A percentile compares a stretch with the other conserved stretches of the same genome.
Evolutionary conservation across 805 yeast species (phyloP).

Genomic region (Saccharomycopsis synnaedendra): DNA sequence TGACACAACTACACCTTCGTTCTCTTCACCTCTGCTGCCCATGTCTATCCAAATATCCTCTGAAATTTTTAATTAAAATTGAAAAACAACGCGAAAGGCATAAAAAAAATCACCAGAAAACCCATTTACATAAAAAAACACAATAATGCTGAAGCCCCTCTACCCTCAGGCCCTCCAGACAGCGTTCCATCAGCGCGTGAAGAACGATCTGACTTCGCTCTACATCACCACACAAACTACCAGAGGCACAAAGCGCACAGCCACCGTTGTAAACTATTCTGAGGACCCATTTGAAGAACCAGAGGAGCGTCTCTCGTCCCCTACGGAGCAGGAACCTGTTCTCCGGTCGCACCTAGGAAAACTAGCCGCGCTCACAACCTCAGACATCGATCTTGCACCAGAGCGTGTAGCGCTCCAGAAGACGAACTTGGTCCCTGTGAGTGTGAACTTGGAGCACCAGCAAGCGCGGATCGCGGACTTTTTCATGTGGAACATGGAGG

Average conservation of each 20-base stretch:
- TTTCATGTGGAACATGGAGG: conserved; percentile 66
- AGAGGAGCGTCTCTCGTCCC: conserved; percentile 16
- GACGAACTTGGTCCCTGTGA: conserved; percentile 52
- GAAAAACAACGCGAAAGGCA: neutral
- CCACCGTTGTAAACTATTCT: conserved; percentile 67
- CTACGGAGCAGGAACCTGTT: conserved; percentile 7
- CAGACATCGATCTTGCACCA: neutral
- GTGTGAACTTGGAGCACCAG: conserved; percentile 49
- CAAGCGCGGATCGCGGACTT: conserved; percentile 47
- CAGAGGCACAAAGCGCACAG: conserved; percentile 65
- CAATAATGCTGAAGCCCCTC: conserved; percentile 20
- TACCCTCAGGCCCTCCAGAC: conserved; percentile 75
- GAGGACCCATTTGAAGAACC: conserved; percentile 48
- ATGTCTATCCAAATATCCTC: too few species aligned
- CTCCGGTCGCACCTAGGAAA: conserved; percentile 26
- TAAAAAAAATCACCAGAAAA: neutral
- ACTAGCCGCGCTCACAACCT: conserved; percentile 27
- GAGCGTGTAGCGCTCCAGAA: too few species aligned
- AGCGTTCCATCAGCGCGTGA: conserved; percentile 59
- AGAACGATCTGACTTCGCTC: conserved; percentile 63
- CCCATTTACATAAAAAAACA: neutral
- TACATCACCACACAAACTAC: conserved; percentile 65
- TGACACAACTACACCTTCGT: too few species aligned
- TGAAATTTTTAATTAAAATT: neutral
- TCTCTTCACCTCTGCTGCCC: too few species aligned